Evolutionary conservation across 2,329 filamentous ascomycete species (phyloP).

Genomic region (Talaromyces marneffei): DNA sequence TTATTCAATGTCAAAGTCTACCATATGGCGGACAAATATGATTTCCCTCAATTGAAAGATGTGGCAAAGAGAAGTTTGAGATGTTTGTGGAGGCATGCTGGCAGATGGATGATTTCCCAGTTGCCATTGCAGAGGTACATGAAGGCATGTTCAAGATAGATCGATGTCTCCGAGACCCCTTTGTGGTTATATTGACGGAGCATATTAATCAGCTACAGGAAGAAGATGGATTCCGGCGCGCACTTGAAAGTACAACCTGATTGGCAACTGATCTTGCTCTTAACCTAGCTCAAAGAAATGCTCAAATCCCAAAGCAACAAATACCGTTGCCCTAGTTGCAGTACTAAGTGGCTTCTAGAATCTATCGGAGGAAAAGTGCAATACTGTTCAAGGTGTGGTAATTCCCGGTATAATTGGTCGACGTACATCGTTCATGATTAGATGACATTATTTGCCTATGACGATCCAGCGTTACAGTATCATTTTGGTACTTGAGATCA

Average conservation of each 20-base stretch:
- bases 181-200: not conserved
- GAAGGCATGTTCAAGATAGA: not conserved
- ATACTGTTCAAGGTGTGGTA: too few relatives aligned
- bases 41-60: constrained; percentile 18
- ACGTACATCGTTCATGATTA: too few relatives aligned
- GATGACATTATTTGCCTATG: too few relatives aligned
- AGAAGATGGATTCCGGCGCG: not conserved
- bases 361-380: too few relatives aligned
- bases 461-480: too few relatives aligned
- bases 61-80: constrained; percentile 20
- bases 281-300: not conserved
- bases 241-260: not conserved
- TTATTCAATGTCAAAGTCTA: constrained; percentile 23
- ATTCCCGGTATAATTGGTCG: too few relatives aligned
- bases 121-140: not conserved
- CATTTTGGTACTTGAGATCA: too few relatives aligned
- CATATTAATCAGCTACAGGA: not conserved
- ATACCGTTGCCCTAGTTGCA: not conserved
- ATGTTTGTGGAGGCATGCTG: constrained; percentile 16
- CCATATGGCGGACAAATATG: constrained; percentile 24
- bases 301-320: not conserved
- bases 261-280: not conserved
- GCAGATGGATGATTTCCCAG: constrained; percentile 7
- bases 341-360: not conserved
- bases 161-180: not conserved